A percentile compares a stretch with the other conserved stretches of the same genome.
Evolutionary conservation across 495 filamentous ascomycete genomes (phyloP).

Genomic region (Talaromyces nanjingensis): DNA sequence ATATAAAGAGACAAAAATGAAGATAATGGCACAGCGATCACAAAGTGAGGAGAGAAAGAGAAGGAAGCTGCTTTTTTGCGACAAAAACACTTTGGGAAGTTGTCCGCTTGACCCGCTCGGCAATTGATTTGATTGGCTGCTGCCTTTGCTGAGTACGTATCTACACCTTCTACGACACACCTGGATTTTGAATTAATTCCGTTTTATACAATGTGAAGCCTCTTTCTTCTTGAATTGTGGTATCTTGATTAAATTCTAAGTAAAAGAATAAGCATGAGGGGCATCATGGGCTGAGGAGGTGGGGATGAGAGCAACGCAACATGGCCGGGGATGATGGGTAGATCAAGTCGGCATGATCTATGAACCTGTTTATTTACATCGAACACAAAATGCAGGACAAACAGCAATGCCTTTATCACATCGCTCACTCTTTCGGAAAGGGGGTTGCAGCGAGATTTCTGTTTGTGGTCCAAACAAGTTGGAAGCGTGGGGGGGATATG

Average conservation of each 20-base stretch:
- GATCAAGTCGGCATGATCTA: not conserved
- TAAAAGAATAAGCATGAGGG: not conserved
- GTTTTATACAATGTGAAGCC: not conserved
- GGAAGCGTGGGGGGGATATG: not conserved
- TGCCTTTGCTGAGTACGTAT: not conserved
- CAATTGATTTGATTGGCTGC: slow-evolving; percentile 2
- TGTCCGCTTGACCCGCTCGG: slow-evolving; percentile 2
- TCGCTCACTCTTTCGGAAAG: not conserved
- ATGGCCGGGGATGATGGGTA: not conserved
- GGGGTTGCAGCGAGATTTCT: not conserved
- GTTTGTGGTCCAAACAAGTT: not conserved
- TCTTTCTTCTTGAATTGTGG: not conserved
- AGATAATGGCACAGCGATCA: not conserved
- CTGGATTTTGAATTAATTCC: not conserved
- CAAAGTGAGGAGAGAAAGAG: not conserved
- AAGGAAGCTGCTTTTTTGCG: not conserved
- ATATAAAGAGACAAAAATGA: not conserved
- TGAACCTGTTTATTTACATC: not conserved
- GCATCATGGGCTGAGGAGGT: not conserved
- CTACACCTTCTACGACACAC: not conserved
- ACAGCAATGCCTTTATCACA: not conserved
- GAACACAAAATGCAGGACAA: not conserved
- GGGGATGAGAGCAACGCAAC: not conserved
- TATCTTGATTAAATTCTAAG: not conserved
- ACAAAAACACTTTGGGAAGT: slow-evolving; percentile 2